Evolutionary conservation across 768 basidiomycete genomes (phyloP).

Genomic region (Trametes gibbosa): DNA sequence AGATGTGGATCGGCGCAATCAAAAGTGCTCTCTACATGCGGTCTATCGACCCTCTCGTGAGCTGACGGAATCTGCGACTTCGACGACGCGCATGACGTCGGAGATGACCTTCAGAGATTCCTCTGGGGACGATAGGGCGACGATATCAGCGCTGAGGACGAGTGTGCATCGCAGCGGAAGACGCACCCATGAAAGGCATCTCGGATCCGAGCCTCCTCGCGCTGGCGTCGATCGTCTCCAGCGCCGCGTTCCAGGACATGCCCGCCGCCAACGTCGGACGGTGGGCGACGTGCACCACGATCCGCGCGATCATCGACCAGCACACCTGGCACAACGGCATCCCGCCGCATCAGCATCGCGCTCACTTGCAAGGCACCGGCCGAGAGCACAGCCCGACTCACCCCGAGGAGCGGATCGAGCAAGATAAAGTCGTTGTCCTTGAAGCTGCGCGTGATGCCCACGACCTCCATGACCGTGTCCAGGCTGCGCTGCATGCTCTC

Average conservation of each 20-base stretch:
- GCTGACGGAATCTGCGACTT: background rate
- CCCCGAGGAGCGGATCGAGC: conserved; percentile 26
- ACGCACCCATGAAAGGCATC: conserved; percentile 22
- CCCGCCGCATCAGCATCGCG: background rate
- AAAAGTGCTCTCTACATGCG: background rate
- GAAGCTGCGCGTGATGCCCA: conserved; percentile 23
- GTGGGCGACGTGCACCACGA: conserved; percentile 20
- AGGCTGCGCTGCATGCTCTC: conserved; percentile 24
- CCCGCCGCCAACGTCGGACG: background rate
- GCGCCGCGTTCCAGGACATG: conserved; percentile 10
- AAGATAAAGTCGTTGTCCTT: conserved; percentile 26
- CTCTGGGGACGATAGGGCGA: background rate
- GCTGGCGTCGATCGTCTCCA: conserved; percentile 16
- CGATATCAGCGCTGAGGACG: background rate
- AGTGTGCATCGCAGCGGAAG: background rate
- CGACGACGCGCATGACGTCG: conserved; percentile 11
- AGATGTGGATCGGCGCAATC: too few relatives aligned
- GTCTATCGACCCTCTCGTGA: background rate
- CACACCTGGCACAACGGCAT: too few relatives aligned
- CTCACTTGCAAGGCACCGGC: background rate
- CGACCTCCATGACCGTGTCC: conserved; percentile 24
- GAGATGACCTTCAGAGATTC: conserved; percentile 10
- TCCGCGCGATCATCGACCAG: conserved; percentile 23
- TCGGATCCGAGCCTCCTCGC: conserved; percentile 18
- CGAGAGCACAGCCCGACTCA: background rate